A percentile compares a stretch with the other conserved stretches of the same genome.
Evolutionary conservation across 1,284 basidiomycete genomes (phyloP).

Genomic region (Coriolopsis trogii): DNA sequence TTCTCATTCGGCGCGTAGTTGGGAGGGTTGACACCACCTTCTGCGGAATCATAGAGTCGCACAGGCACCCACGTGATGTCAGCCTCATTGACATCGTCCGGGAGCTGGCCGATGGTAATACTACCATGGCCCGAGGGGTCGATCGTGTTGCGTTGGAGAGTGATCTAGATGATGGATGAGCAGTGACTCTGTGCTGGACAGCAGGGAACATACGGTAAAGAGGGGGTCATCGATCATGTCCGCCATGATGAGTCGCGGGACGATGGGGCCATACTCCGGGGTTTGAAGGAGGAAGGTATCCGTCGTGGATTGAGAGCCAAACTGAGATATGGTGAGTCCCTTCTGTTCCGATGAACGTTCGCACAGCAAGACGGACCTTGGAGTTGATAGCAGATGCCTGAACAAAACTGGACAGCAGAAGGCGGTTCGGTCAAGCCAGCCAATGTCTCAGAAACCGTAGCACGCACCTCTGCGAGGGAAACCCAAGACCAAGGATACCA

Average conservation of each 20-base stretch:
- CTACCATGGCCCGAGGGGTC: conserved; percentile 41
- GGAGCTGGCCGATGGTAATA: conserved; percentile 45
- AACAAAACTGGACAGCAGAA: conserved; percentile 36
- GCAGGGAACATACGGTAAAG: conserved; percentile 37
- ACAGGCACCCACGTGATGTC: conserved; percentile 48
- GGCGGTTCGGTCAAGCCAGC: background rate
- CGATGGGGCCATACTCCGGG: conserved; percentile 44
- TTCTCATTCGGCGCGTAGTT: conserved; percentile 39
- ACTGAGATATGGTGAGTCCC: conserved; percentile 24
- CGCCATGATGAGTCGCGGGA: conserved; percentile 48
- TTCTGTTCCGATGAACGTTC: too few relatives aligned
- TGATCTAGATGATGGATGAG: conserved; percentile 28
- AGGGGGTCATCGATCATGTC: conserved; percentile 47
- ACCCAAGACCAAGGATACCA: conserved; percentile 45
- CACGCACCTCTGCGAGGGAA: conserved; percentile 30
- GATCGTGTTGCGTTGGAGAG: conserved; percentile 44
- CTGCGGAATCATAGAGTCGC: conserved; percentile 37
- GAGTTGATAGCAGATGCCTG: conserved; percentile 40
- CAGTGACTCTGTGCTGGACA: background rate
- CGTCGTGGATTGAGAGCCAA: conserved; percentile 32
- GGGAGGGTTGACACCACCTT: conserved; percentile 42
- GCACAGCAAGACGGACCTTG: conserved; percentile 27
- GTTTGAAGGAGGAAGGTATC: conserved; percentile 47
- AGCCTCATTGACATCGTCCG: conserved; percentile 40
- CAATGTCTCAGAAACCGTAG: background rate